These are phyloP conservation scores for Megacollybia marginata DNA, from an alignment of 768 basidiomycete species.

Conservation along the genomic window DNA sequence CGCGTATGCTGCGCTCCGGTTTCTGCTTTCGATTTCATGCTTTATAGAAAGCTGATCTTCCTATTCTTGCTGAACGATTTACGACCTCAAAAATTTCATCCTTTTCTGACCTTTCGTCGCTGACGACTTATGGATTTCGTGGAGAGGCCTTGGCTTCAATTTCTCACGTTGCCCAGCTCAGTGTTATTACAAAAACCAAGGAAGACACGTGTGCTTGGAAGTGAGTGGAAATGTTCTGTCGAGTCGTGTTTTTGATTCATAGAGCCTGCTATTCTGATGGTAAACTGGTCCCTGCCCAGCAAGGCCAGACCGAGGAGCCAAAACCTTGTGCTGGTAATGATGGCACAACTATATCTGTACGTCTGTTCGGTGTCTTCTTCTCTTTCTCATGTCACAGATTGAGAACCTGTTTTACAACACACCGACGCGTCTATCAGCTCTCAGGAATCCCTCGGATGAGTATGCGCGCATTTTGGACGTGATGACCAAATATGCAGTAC, in stretches of 20 bases:
- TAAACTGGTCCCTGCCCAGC: constrained; percentile 56
- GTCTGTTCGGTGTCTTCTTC: background rate
- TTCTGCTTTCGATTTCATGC: background rate
- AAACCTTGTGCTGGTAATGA: constrained; percentile 92
- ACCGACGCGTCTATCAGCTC: constrained; percentile 77
- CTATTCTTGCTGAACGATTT: constrained; percentile 89
- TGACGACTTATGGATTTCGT: constrained; percentile 92
- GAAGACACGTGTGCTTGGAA: constrained; percentile 84
- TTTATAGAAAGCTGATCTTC: constrained; percentile 74
- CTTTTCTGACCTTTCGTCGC: constrained; percentile 78
- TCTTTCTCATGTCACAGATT: constrained; percentile 43
- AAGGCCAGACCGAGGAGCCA: constrained; percentile 66
- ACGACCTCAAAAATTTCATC: constrained; percentile 89
- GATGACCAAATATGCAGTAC: constrained; percentile 87
- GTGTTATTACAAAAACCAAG: constrained; percentile 87
- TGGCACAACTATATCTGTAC: constrained; percentile 77
- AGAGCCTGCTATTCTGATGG: constrained; percentile 86
- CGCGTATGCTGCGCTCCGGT: constrained; percentile 44
- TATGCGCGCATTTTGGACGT: constrained; percentile 89
- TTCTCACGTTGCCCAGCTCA: constrained; percentile 86
- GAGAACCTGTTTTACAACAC: constrained; percentile 95
- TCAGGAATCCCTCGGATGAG: constrained; percentile 84
- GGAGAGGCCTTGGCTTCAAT: constrained; percentile 97
- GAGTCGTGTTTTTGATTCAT: background rate
- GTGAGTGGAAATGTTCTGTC: constrained; percentile 40